Evolutionary conservation across 176 grass and related monocot species (phyloP).

Genomic region (Triticum monococcum): DNA sequence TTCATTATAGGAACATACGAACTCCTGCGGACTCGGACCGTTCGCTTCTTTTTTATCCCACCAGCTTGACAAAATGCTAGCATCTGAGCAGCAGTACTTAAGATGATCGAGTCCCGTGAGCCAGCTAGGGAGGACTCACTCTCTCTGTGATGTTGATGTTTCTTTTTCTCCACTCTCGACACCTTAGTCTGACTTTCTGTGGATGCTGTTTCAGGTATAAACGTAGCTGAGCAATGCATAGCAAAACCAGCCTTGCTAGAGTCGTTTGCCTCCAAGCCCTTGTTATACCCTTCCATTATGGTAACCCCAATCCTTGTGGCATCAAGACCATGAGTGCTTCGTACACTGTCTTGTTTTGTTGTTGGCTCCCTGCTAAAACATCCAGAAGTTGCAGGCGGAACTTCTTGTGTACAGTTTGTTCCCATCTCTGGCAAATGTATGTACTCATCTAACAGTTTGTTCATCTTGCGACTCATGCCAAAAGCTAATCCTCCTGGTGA

Average conservation of each 20-base stretch:
- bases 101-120: slow-evolving; percentile 1
- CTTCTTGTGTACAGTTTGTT: slow-evolving; percentile 9
- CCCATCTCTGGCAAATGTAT: slow-evolving; percentile 20
- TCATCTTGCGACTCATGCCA: slow-evolving; percentile 36
- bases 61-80: slow-evolving; percentile 39
- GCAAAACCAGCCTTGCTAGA: slow-evolving; percentile 23
- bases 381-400: slow-evolving; percentile 18
- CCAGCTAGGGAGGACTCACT: slow-evolving; percentile 23
- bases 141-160: neutral
- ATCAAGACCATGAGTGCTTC: slow-evolving; percentile 1
- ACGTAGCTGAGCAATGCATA: slow-evolving; percentile 19
- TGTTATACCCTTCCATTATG: slow-evolving; percentile 10
- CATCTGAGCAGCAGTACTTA: slow-evolving; percentile 41
- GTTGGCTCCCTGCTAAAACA: slow-evolving; percentile 18
- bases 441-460: slow-evolving; percentile 36
- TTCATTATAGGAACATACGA: slow-evolving; percentile 26
- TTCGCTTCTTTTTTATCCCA: slow-evolving; percentile 54
- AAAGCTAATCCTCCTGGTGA: slow-evolving; percentile 33
- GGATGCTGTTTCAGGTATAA: slow-evolving; percentile 18
- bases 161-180: slow-evolving; percentile 8
- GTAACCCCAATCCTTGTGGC: neutral
- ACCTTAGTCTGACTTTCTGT: slow-evolving; percentile 16
- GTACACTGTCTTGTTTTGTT: slow-evolving; percentile 34
- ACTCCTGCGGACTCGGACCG: slow-evolving; percentile 31
- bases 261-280: slow-evolving; percentile 24